Evolutionary conservation across 805 yeast genomes (phyloP).

Genomic region (Cyberlindnera mycetangii): DNA sequence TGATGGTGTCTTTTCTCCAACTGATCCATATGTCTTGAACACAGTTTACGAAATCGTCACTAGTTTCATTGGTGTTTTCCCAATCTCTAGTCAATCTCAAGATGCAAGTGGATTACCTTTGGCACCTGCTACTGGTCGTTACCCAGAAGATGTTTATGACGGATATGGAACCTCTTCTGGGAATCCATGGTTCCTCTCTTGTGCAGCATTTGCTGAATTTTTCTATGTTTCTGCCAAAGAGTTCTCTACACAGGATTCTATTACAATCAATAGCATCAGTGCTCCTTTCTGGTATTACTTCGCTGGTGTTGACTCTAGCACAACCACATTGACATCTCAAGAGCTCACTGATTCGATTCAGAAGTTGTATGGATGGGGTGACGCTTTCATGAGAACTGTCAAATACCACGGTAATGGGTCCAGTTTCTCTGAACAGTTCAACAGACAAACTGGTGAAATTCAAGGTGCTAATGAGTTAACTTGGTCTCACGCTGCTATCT

Average conservation of each 20-base stretch:
- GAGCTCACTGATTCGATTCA: neutral
- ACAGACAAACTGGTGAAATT: conserved; percentile 1
- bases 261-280: conserved; percentile 1
- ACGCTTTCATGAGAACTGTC: conserved; percentile 7
- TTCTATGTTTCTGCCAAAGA: neutral
- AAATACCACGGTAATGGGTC: conserved; percentile 1
- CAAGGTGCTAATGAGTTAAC: conserved; percentile 6
- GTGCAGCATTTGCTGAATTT: conserved; percentile 5
- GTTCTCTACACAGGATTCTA: neutral
- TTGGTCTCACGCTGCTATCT: conserved; percentile 6
- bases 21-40: conserved; percentile 4
- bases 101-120: neutral
- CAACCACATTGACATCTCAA: neutral
- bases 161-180: conserved; percentile 1
- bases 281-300: conserved; percentile 4
- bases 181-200: conserved; percentile 6
- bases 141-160: conserved; percentile 3
- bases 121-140: conserved; percentile 8
- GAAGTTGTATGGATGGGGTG: conserved; percentile 5
- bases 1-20: conserved; percentile 2
- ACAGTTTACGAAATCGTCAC: conserved; percentile 2
- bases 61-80: conserved; percentile 1
- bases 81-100: neutral
- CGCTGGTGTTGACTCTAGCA: neutral
- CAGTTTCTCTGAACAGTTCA: conserved; percentile 3